Conservation (phyloP, 2,329 filamentous ascomycete species). For the Alternaria gansuensis region DNA sequence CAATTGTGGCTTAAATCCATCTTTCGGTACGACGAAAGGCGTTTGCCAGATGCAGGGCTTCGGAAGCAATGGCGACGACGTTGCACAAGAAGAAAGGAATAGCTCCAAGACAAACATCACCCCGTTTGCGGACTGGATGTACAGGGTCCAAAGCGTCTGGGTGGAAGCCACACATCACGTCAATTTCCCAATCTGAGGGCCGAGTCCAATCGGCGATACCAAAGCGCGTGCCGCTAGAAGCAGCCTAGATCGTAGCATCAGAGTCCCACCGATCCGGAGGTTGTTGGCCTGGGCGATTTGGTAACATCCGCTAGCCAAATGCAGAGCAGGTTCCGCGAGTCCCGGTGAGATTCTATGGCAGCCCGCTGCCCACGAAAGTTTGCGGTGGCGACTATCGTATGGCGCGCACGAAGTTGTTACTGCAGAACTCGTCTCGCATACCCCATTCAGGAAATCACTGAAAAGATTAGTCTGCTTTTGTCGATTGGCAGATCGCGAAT, state of each 20-base stretch:
- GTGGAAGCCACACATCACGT: neutral
- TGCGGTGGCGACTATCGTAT: constrained; percentile 3
- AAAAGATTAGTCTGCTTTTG: neutral
- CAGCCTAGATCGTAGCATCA: constrained; percentile 1
- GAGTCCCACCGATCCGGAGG: neutral
- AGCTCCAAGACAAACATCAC: constrained; percentile 3
- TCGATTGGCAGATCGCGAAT: neutral
- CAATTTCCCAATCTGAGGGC: constrained; percentile 8
- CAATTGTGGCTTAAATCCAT: neutral
- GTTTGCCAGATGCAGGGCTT: neutral
- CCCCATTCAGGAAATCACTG: neutral
- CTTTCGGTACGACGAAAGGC: constrained; percentile 5
- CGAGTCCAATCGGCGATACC: constrained; percentile 15
- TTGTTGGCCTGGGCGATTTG: constrained; percentile 1
- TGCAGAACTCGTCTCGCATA: constrained; percentile 1
- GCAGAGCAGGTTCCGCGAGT: neutral
- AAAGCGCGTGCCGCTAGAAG: constrained; percentile 11
- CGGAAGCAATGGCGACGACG: constrained; percentile 1
- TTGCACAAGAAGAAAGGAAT: constrained; percentile 13
- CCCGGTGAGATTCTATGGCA: neutral
- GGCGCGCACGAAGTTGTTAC: neutral
- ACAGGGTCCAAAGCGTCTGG: constrained; percentile 4
- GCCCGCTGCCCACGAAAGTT: neutral
- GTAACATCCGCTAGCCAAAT: neutral
- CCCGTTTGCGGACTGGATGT: neutral